Base-by-base conservation (phyloP, 2,329 filamentous ascomycete genomes). In the Venturia aucupariae region DNA sequence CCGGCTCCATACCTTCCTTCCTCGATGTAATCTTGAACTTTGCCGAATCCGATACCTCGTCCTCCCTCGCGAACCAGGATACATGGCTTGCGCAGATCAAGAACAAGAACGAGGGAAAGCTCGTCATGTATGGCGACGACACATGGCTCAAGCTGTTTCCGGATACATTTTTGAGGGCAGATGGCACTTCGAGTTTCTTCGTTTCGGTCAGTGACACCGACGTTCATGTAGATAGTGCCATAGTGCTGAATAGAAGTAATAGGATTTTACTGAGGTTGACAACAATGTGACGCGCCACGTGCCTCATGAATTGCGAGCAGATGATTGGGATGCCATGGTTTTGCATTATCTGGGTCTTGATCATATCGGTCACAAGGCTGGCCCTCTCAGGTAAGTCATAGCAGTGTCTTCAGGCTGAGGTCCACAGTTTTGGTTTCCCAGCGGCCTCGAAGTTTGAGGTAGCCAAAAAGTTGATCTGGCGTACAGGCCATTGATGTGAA, bases 101-200 rank as follows among this genome's bases (percentile, higher is more conserved):
- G 39, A 61, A 46, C 30, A 64, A 59, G 54, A 51, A 74, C 41
- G 71, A 67, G 57, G 90, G 90, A 24, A 92, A 90, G 71, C 81
- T 97, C 67, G 80, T 97, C 73, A 94, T 99, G 88, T 97, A 94
- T 72, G 94, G 94, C 60, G 94, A 99, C 72, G 94, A 99, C 74
- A 99, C 94, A 24, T 99, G 94, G 95, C 79, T 99, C 69, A 97
- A 97, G 78, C 81, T 99, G 17, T 99, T 99, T 71, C 94, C 94
- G 0, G 86, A 84, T 19, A 91, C 89, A 60, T 99, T 99, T 77
- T 86, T 88, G 69, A 86, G 92, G 48, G 82, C 86, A 61, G 95
- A 99, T 75, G 94, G 95, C 60, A 99, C 94, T 2, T 92, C 92
- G 65, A 97, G 93, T 78, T 99, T 99, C 76, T 99, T 97, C 76